Base-by-base conservation (phyloP, 257 asterid species). In the Eucommia ulmoides region DNA sequence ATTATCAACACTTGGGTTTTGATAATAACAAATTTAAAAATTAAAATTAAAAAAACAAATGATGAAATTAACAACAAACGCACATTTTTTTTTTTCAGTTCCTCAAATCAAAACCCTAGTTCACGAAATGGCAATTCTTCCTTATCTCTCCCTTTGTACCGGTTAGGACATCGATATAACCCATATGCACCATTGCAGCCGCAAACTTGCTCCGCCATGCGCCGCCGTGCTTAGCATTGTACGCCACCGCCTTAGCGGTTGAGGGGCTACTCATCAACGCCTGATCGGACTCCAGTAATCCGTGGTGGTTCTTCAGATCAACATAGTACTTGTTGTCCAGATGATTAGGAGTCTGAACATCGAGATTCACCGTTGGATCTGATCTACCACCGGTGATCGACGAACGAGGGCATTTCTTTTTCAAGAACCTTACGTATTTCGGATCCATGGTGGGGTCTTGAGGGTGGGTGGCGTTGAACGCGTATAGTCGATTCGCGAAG, bases 111-210 rank as follows among this genome's bases (percentile, higher is more conserved):
- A n/a, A 29, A 29, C 38, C 38, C 25, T 29, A 59, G 46, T 71
- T 71, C 51, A 64, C 71, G 23, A 58, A 18, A 52, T 74, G 50
- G 19, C 79, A 75, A 14, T 65, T 71, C 29, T 21, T 59, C 54
- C 79, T 61, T n/a, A 75, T 73, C 42, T 68, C 73, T 7, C 75
- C 79, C 12, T 57, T 48, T 5, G 11, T 22, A 0, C 79, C 65
- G 0, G 65, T 61, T 17, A 65, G 61, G 33, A 73, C 80, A 7
- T 55, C 76, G 1, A 73, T 65, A 0, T 62, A 56, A 16, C 76
- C 79, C 79, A 73, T 52, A 19, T 23, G 42, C 25, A 65, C 70
- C 70, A 68, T 68, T 19, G 79, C 79, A 54, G 49, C 56, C 33
- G 63, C 65, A 51, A 63, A 74, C 44, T 57, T 58, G 3, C 17